Evolutionary conservation across 257 asterid species (phyloP), one percentile per base, ranked within the genome.

Genomic region (Gardenia jasminoides): DNA sequence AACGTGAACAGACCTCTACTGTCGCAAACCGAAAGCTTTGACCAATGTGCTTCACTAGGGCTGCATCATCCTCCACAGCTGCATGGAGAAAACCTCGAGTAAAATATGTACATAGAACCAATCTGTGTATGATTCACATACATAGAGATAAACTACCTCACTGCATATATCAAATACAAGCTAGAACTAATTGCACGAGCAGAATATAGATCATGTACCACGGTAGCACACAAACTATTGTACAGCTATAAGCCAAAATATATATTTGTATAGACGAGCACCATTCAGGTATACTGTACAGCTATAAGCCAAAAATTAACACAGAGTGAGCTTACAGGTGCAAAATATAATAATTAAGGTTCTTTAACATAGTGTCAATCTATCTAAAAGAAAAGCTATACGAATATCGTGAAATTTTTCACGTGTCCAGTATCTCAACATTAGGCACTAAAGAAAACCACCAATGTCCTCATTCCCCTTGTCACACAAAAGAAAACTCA

Each of bases 21-120:
- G 91, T 88, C 58, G 99, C 83, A 80, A 89, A 91, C 82, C 97
- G 93, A 85, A 95, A 95, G 91, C 97, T 93, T 81, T 90, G 96
- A 43, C 98, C 97, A 12, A 88, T 82, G 88, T 88, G 85, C 87
- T 93, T 93, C 85, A 93, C 99, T 81, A 95, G 81, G 50, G 30
- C 83, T 33, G 84, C 88, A 67, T 93, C 99, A 88, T 94, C 98
- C 81, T 94, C 99, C 26, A 82, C 97, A 88, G 91, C 97, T 92
- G 91, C 78, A 76, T 58, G 82, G 65, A 77, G 52, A 70, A 77
- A 75, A 73, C 80, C 52, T 30, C 3, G 13, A 9, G 13, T 10
- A 30, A 59, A 69, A 11, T 17, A 30, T 59, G 19, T n/a, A 62
- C 19, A 47, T 22, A 12, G 15, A 24, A 30, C 73, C 3, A 31